Evolutionary conservation across 306 rosid species (phyloP).

Genomic region (Gynostemma pentaphyllum): DNA sequence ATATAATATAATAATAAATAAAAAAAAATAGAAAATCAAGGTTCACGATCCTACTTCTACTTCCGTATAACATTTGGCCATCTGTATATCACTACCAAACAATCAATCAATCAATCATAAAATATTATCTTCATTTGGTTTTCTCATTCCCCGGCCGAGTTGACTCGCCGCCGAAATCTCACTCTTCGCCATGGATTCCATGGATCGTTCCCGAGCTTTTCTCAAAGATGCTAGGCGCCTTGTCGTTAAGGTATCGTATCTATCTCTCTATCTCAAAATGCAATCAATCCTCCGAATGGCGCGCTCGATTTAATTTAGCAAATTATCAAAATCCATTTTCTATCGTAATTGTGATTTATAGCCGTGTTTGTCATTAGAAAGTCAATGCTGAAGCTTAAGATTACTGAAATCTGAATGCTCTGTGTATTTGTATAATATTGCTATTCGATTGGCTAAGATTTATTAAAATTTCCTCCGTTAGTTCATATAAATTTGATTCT

Average conservation of each 20-base stretch:
- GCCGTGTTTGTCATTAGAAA: background rate
- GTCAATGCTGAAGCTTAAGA: background rate
- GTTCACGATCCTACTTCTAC: background rate
- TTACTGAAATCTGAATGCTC: background rate
- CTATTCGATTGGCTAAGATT: background rate
- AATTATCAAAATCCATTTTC: too few species aligned
- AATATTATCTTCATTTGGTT: background rate
- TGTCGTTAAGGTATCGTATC: constrained; percentile 70
- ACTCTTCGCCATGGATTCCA: constrained; percentile 16
- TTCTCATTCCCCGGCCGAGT: background rate
- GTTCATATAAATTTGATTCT: background rate
- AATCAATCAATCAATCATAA: background rate
- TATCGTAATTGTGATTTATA: background rate
- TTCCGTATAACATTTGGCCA: background rate
- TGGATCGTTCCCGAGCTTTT: constrained; percentile 55
- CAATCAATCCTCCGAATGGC: background rate
- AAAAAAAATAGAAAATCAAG: background rate
- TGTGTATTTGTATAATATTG: background rate
- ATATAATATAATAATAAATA: too few species aligned
- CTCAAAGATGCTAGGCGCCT: constrained; percentile 53
- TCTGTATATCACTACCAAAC: background rate
- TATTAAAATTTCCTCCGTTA: background rate
- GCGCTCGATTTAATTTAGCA: background rate
- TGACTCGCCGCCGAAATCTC: constrained; percentile 7
- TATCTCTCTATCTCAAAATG: too few species aligned